Conservation (phyloP, 2,329 filamentous ascomycete species). For the Blastomyces parvus region DNA sequence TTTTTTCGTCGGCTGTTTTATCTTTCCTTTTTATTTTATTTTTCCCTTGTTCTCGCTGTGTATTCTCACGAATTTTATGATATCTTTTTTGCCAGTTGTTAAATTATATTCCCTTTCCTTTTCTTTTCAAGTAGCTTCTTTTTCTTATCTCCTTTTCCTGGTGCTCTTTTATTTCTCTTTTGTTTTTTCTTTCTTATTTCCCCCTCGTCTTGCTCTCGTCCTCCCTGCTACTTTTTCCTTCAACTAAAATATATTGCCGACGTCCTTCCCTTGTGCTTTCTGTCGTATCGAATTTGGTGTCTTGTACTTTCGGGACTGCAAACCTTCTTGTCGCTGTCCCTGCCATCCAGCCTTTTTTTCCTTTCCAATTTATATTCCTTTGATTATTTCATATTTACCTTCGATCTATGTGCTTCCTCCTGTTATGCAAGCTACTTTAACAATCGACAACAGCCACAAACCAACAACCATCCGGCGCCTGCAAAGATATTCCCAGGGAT, state of each 20-base stretch:
- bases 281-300: not conserved
- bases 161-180: conserved; percentile 1
- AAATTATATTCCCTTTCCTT: not conserved
- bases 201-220: not conserved
- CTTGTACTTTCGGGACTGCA: not conserved
- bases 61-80: conserved; percentile 4
- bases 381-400: not conserved
- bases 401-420: not conserved
- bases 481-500: not conserved
- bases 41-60: not conserved
- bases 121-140: not conserved
- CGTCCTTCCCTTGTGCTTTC: not conserved
- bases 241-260: not conserved
- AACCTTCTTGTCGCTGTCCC: not conserved
- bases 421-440: not conserved
- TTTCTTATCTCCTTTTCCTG: not conserved
- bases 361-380: not conserved
- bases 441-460: not conserved
- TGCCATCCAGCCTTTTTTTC: not conserved
- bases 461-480: not conserved
- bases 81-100: not conserved
- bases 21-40: not conserved
- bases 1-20: not conserved
- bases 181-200: not conserved
- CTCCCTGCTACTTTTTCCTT: conserved; percentile 1